Evolutionary conservation across 2,329 filamentous ascomycete species (phyloP).

Genomic region (Verticillium zaregamsianum): DNA sequence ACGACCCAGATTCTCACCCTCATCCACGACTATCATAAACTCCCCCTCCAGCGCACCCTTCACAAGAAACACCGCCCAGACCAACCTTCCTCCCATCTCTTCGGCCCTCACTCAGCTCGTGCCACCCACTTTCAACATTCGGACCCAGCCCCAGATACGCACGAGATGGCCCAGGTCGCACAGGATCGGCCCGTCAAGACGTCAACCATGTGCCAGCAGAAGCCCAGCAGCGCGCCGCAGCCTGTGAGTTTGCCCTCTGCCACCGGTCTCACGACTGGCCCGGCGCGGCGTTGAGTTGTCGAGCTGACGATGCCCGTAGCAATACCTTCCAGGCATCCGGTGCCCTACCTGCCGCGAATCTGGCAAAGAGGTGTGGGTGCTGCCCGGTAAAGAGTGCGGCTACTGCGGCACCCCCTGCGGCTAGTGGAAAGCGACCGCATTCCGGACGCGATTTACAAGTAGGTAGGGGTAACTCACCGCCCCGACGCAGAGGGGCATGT

Average conservation of each 20-base stretch:
- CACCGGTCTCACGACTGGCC: neutral
- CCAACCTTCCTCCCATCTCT: neutral
- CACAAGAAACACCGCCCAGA: neutral
- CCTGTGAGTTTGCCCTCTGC: neutral
- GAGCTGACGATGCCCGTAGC: conserved; percentile 12
- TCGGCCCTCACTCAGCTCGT: neutral
- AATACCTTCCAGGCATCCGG: conserved; percentile 42
- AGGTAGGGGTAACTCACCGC: neutral
- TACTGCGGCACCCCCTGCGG: conserved; percentile 44
- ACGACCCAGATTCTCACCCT: neutral
- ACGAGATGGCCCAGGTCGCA: neutral
- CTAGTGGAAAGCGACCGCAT: conserved; percentile 10
- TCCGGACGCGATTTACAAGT: neutral
- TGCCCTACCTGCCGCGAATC: conserved; percentile 46
- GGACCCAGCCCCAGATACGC: conserved; percentile 6
- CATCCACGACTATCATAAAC: neutral
- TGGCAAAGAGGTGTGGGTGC: conserved; percentile 52
- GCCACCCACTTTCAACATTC: conserved; percentile 3
- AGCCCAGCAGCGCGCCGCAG: neutral
- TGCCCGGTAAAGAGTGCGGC: conserved; percentile 46
- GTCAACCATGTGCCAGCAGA: neutral
- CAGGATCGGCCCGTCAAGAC: neutral
- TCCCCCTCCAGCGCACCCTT: neutral
- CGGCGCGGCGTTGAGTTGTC: neutral
- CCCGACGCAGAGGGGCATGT: neutral